A percentile compares a stretch with the other conserved stretches of the same genome.
Conservation (phyloP, 2,329 filamentous ascomycete genomes). For the Parascedosporium putredinis region DNA sequence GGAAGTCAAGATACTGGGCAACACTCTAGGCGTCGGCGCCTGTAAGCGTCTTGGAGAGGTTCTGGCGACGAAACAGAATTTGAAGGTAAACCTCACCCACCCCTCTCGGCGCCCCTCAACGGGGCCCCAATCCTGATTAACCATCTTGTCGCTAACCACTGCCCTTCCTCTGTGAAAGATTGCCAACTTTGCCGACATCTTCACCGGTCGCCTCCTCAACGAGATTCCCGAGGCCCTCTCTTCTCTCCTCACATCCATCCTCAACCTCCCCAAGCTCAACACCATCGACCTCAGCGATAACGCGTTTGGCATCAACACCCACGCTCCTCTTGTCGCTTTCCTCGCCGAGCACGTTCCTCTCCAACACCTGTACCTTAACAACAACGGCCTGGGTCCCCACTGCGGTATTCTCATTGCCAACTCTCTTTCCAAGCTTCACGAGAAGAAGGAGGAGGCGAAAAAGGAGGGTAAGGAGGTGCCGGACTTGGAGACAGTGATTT, state of each 20-base stretch:
- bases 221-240: constrained; percentile 90
- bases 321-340: constrained; percentile 86
- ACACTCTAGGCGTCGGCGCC: constrained; percentile 84
- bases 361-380: constrained; percentile 92
- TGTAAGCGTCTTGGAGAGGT: constrained; percentile 77
- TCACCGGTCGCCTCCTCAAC: constrained; percentile 83
- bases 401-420: constrained; percentile 84
- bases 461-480: constrained; percentile 64
- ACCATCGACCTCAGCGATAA: constrained; percentile 97
- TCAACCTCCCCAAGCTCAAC: constrained; percentile 75
- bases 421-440: constrained; percentile 71
- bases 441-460: constrained; percentile 70
- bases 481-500: constrained; percentile 90
- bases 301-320: constrained; percentile 91
- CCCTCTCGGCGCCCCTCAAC: neutral
- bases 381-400: constrained; percentile 90
- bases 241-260: constrained; percentile 72
- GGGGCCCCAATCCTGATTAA: neutral
- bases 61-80: constrained; percentile 70
- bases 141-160: constrained; percentile 10
- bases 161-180: too few species aligned
- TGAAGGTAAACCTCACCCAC: constrained; percentile 47
- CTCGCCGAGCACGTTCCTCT: constrained; percentile 79
- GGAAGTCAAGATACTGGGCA: constrained; percentile 78
- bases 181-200: constrained; percentile 93